Base-by-base conservation (phyloP, 805 yeast genomes). In the Ogataea kodamae region DNA sequence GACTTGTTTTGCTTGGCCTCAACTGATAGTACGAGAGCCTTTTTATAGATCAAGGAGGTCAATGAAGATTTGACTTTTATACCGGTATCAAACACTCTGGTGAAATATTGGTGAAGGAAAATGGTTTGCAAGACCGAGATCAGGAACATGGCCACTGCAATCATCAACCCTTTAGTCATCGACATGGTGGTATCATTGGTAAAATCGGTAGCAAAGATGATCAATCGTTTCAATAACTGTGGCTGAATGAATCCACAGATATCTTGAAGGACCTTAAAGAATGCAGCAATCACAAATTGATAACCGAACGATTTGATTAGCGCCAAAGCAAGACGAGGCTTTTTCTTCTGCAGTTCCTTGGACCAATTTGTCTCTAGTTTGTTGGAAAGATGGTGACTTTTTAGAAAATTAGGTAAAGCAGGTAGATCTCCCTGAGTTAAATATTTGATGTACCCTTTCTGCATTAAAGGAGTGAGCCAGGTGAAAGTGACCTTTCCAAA, bases 201-300 rank as follows among this genome's bases (percentile, higher is more conserved):
- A 54, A 65, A 65, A n/a, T 70, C 75, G 30, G 71, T 69, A 40
- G 80, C 75, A 49, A 72, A 79, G 33, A 63, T 55, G 45, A 89
- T 87, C 42, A 89, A 67, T 6, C 70, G 50, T 35, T 82, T 70
- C 35, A 90, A 64, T 17, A 89, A 60, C 50, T 86, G 96, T 0
- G 97, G 97, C 60, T 87, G 95, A n/a, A 72, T 68, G 53, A 84
- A 87, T 0, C 92, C 84, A 35, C 89, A 64, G n/a, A 71, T 45
- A 63, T 92, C 97, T 57, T 86, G 90, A 22, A 72, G 42, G 2
- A 70, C 68, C 51, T 87, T 87, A 65, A 81, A 87, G 5, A 71
- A 35, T 33, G 87, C 94, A 7, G 88, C 95, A 19, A 77, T 37
- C 2, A 76, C 20, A 47, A 83, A 83, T n/a, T 76, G 78, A 1